Percentiles rank a stretch among this genome's conserved stretches.
phyloP scores from a whole-genome alignment of 345 rosid species.

The Dimocarpus longan region DNA sequence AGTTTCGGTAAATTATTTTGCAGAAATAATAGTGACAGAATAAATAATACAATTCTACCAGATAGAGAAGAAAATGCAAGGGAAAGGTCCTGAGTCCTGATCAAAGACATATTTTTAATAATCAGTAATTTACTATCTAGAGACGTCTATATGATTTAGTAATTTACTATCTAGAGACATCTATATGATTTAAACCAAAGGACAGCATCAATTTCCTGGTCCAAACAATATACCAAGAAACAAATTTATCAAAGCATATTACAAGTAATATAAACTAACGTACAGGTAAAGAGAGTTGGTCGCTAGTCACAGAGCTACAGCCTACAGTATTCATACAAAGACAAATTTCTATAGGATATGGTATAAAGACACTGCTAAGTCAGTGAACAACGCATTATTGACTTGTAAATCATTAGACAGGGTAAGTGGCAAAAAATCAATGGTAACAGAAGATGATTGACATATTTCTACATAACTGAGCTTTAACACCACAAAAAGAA shows the following conservation, averaged over 20 bases:
- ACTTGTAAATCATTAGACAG: background rate
- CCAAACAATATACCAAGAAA: conserved; percentile 25
- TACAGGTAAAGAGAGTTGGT: background rate
- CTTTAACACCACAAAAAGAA: background rate
- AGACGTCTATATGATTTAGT: conserved; percentile 33
- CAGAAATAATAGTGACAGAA: background rate
- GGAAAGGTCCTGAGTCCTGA: conserved; percentile 28
- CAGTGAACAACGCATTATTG: background rate
- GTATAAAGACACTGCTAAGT: background rate
- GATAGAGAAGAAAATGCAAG: conserved; percentile 1
- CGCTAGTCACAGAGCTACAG: conserved; percentile 4
- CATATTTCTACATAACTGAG: background rate
- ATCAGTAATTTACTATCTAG: conserved; percentile 40
- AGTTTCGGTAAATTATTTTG: background rate
- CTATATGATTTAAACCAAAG: conserved; percentile 37
- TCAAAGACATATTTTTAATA: conserved; percentile 16
- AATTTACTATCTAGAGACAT: conserved; percentile 42
- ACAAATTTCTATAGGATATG: background rate
- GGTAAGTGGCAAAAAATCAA: background rate
- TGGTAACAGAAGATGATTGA: background rate
- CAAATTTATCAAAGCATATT: conserved; percentile 28
- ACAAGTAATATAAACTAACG: conserved; percentile 6
- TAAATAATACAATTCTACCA: conserved; percentile 1
- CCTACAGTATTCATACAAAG: conserved; percentile 7
- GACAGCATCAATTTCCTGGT: conserved; percentile 36